These are phyloP conservation scores for Kazachstania kunashirensis DNA, from an alignment of 805 yeast genomes.

Conservation along the genomic window DNA sequence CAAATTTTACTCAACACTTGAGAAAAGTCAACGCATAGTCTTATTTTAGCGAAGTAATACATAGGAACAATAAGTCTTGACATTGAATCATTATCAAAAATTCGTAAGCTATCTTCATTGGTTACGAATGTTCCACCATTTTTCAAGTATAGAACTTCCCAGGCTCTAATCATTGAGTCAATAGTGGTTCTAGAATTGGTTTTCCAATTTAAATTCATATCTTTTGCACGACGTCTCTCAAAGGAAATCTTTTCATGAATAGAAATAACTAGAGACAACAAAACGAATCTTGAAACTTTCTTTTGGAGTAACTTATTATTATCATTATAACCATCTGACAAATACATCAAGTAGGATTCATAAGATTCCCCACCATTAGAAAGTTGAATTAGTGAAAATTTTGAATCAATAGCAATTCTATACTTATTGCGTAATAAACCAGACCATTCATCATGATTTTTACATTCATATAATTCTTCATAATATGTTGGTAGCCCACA, in stretches of 20 bases:
- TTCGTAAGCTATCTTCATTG: conserved; percentile 32
- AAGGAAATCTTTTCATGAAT: conserved; percentile 57
- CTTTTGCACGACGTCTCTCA: conserved; percentile 30
- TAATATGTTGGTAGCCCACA: conserved; percentile 57
- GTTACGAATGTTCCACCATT: conserved; percentile 56
- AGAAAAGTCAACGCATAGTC: conserved; percentile 51
- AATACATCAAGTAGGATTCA: conserved; percentile 36
- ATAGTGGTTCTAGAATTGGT: conserved; percentile 50
- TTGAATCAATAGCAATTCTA: conserved; percentile 40
- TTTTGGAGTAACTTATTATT: conserved; percentile 6
- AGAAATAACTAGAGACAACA: conserved; percentile 49
- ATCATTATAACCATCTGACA: conserved; percentile 32
- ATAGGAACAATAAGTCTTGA: conserved; percentile 59
- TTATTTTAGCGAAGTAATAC: conserved; percentile 55
- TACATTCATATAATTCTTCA: conserved; percentile 53
- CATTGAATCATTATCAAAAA: conserved; percentile 43
- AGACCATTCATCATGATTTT: conserved; percentile 44
- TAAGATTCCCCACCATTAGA: conserved; percentile 45
- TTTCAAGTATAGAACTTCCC: conserved; percentile 56
- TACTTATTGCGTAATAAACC: conserved; percentile 27
- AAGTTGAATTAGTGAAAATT: conserved; percentile 44
- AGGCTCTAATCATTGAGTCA: conserved; percentile 47
- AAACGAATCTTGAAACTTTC: conserved; percentile 32
- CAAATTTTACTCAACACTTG: conserved; percentile 53
- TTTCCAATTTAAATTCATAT: conserved; percentile 47